Evolutionary conservation across 169 alveolate species (phyloP).

Genomic region (Plasmodium fragile): DNA sequence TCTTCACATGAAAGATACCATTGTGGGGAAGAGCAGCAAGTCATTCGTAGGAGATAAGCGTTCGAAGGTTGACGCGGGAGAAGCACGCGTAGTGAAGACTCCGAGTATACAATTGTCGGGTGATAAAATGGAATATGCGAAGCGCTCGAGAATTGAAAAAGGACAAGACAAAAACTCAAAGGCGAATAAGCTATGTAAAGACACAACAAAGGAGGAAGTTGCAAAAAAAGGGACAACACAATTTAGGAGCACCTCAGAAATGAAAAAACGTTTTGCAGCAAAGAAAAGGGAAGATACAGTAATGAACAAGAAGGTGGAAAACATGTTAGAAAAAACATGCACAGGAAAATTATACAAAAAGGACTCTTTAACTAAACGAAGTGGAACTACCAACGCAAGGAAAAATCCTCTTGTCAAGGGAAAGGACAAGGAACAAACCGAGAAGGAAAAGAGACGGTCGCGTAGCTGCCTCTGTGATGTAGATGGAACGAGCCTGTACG

Average conservation of each 20-base stretch:
- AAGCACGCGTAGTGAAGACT: not conserved
- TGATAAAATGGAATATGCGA: not conserved
- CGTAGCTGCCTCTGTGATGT: not conserved
- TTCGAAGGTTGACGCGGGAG: not conserved
- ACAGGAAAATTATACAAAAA: slow-evolving; percentile 3
- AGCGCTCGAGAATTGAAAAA: not conserved
- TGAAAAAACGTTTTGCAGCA: not conserved
- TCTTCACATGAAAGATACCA: slow-evolving; percentile 21
- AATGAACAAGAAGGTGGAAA: not conserved
- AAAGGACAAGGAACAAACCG: not conserved
- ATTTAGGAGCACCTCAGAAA: not conserved
- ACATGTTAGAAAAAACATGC: not conserved
- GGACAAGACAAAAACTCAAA: not conserved
- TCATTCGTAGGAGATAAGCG: not conserved
- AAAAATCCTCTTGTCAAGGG: not conserved
- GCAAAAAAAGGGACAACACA: not conserved
- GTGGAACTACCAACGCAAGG: not conserved
- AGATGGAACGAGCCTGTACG: slow-evolving; percentile 40
- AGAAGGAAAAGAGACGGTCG: not conserved
- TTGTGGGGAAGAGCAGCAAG: not conserved
- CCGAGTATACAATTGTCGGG: not conserved
- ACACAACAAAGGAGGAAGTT: not conserved
- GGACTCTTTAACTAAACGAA: not conserved
- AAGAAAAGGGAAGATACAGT: not conserved
- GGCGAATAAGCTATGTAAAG: slow-evolving; percentile 1